These are phyloP conservation scores for Plasmodium gaboni DNA, from an alignment of 169 alveolate genomes.

Conservation along the genomic window DNA sequence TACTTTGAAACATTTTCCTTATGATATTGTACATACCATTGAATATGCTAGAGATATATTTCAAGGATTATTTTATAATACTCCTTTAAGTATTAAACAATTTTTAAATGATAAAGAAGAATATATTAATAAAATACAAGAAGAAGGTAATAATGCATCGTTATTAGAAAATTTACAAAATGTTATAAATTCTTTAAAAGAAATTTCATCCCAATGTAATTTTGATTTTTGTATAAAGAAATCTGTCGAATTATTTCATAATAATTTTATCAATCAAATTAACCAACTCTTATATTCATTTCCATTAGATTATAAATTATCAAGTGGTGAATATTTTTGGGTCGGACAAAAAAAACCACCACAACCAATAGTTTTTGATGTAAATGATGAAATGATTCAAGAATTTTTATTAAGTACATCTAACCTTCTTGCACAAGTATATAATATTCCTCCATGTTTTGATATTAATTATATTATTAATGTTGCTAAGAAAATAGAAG, in stretches of 20 bases:
- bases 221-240: conserved; percentile 85
- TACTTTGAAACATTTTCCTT: conserved; percentile 97
- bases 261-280: conserved; percentile 93
- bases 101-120: conserved; percentile 87
- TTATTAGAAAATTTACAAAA: conserved; percentile 76
- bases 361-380: conserved; percentile 90
- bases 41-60: conserved; percentile 99
- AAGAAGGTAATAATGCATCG: conserved; percentile 81
- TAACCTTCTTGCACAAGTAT: conserved; percentile 91
- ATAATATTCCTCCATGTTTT: conserved; percentile 80
- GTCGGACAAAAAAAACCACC: conserved; percentile 99
- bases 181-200: conserved; percentile 78
- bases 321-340: conserved; percentile 98
- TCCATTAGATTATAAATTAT: conserved; percentile 95
- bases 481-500: conserved; percentile 71
- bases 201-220: conserved; percentile 75
- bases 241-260: conserved; percentile 91
- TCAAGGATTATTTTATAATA: conserved; percentile 95
- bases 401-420: conserved; percentile 92
- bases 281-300: conserved; percentile 94
- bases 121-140: conserved; percentile 75
- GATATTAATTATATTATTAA: conserved; percentile 75
- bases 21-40: conserved; percentile 98
- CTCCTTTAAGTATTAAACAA: conserved; percentile 92
- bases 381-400: conserved; percentile 88